These are phyloP conservation scores for Plectranthus barbatus DNA, from an alignment of 257 asterid genomes.

Conservation along the genomic window DNA sequence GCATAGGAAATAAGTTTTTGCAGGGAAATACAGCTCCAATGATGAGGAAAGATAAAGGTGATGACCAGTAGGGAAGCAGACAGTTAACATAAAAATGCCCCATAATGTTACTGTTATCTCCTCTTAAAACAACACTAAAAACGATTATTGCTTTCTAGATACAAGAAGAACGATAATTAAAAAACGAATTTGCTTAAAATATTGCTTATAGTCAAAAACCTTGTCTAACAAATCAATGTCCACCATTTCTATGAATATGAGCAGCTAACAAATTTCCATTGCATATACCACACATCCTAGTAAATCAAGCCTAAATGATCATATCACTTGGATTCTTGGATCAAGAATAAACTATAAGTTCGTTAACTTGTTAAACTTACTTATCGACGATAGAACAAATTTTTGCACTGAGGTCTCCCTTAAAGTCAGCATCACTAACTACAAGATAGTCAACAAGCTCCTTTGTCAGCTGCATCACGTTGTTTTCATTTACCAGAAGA, in stretches of 20 bases:
- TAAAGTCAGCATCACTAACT: conserved; percentile 86
- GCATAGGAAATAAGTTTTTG: neutral
- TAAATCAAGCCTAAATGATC: too few relatives aligned
- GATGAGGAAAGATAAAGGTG: neutral
- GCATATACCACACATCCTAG: too few relatives aligned
- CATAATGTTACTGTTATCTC: neutral
- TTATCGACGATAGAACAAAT: conserved; percentile 92
- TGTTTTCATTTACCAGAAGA: conserved; percentile 83
- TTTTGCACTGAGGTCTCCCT: conserved; percentile 87
- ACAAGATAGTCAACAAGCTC: conserved; percentile 86
- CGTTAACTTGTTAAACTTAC: too few relatives aligned
- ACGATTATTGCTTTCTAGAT: neutral
- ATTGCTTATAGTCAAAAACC: neutral
- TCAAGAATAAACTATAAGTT: too few relatives aligned
- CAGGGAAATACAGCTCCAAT: neutral
- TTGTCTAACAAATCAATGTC: neutral
- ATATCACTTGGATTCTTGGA: too few relatives aligned
- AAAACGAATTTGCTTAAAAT: neutral
- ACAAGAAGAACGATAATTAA: neutral
- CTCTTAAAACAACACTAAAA: neutral
- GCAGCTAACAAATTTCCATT: neutral
- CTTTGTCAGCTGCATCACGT: conserved; percentile 77
- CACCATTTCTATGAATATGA: neutral
- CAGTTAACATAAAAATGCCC: neutral
- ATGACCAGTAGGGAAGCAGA: neutral